phyloP scores from a whole-genome alignment of 192 early-diverging fungal species.

The Phlyctochytrium bullatum region DNA sequence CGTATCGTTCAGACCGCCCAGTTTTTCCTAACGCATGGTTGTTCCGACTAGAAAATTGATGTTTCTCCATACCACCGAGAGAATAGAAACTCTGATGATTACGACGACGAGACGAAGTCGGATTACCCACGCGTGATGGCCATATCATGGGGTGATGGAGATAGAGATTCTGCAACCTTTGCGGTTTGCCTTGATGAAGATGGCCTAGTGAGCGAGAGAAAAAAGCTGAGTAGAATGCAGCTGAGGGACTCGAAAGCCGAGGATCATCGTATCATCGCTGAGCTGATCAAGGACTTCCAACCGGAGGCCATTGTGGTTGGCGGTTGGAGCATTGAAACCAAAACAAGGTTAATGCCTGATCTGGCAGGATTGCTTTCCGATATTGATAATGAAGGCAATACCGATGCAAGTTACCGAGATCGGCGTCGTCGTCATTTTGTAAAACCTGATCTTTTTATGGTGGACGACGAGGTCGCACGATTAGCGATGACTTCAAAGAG shows the following conservation, averaged over 20 bases:
- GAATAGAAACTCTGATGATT: slow-evolving; percentile 40
- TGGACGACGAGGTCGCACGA: slow-evolving; percentile 86
- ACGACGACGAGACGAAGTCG: slow-evolving; percentile 34
- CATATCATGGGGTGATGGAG: slow-evolving; percentile 71
- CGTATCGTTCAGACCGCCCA: background rate
- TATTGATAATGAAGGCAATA: slow-evolving; percentile 13
- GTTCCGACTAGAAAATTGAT: slow-evolving; percentile 59
- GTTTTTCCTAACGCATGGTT: slow-evolving; percentile 4
- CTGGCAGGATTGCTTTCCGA: slow-evolving; percentile 44
- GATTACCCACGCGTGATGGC: slow-evolving; percentile 59
- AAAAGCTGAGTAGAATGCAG: slow-evolving; percentile 52
- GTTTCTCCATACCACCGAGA: slow-evolving; percentile 53
- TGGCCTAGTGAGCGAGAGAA: slow-evolving; percentile 65
- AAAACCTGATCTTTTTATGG: slow-evolving; percentile 55
- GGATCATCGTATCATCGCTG: slow-evolving; percentile 41
- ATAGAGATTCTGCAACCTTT: slow-evolving; percentile 50
- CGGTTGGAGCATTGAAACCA: slow-evolving; percentile 73
- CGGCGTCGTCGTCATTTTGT: slow-evolving; percentile 7
- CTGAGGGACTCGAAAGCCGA: slow-evolving; percentile 34
- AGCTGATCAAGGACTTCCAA: slow-evolving; percentile 55
- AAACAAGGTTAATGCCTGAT: slow-evolving; percentile 66
- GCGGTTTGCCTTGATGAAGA: slow-evolving; percentile 73
- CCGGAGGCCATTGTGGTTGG: slow-evolving; percentile 81
- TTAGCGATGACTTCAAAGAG: slow-evolving; percentile 78
- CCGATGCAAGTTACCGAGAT: background rate